Evolutionary conservation across 805 yeast genomes (phyloP).

Genomic region (Starmerella bombi): DNA sequence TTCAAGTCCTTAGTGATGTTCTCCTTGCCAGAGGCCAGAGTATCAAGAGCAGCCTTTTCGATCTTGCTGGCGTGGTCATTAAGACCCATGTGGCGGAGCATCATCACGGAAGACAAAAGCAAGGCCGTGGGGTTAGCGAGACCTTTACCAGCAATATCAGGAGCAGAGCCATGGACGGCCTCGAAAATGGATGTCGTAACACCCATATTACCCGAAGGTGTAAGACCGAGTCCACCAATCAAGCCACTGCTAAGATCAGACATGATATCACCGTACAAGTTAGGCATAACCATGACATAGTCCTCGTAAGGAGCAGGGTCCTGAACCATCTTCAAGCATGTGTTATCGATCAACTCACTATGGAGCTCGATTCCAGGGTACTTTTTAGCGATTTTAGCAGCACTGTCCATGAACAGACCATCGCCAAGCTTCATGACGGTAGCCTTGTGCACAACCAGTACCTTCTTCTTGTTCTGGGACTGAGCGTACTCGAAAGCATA

Average conservation of each 20-base stretch:
- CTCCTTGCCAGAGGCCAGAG: constrained; percentile 91
- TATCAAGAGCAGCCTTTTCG: constrained; percentile 69
- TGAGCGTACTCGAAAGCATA: constrained; percentile 95
- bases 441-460: constrained; percentile 94
- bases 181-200: constrained; percentile 94
- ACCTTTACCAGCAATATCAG: constrained; percentile 98
- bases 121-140: constrained; percentile 98
- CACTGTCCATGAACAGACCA: constrained; percentile 88
- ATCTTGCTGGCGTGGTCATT: constrained; percentile 68
- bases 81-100: constrained; percentile 97
- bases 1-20: constrained; percentile 94
- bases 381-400: constrained; percentile 77
- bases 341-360: constrained; percentile 87
- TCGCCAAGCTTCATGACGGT: constrained; percentile 96
- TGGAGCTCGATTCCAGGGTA: constrained; percentile 79
- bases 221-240: constrained; percentile 96
- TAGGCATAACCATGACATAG: constrained; percentile 96
- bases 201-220: constrained; percentile 99
- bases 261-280: constrained; percentile 97
- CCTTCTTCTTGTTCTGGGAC: constrained; percentile 73
- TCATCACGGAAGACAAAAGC: constrained; percentile 91
- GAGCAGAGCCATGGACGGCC: constrained; percentile 99
- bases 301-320: constrained; percentile 80
- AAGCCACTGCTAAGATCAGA: constrained; percentile 95
- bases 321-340: constrained; percentile 77